These are phyloP conservation scores for Paramecium primaurelia DNA, from an alignment of 73 alveolate genomes.

Conservation along the genomic window DNA sequence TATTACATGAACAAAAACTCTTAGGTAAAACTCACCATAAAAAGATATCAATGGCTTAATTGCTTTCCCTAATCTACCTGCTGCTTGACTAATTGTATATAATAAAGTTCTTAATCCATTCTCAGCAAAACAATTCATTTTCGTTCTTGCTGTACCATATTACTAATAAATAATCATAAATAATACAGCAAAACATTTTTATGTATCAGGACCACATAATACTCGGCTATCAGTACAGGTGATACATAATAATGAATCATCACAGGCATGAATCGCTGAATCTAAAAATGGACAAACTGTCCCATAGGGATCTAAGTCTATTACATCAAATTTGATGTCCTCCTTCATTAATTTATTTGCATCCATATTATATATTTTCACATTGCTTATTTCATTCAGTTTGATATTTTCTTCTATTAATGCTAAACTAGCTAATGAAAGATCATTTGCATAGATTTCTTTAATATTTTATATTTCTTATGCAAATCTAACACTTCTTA, in stretches of 20 bases:
- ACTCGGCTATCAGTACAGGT: constrained; percentile 97
- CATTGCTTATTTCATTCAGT: constrained; percentile 56
- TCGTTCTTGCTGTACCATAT: constrained; percentile 89
- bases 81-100: constrained; percentile 77
- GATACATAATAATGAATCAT: constrained; percentile 86
- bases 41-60: constrained; percentile 86
- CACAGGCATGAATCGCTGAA: constrained; percentile 79
- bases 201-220: constrained; percentile 87
- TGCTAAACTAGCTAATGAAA: constrained; percentile 87
- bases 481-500: constrained; percentile 88
- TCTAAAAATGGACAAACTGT: constrained; percentile 94
- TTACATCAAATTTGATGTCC: constrained; percentile 81
- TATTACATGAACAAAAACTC: constrained; percentile 83
- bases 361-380: constrained; percentile 69
- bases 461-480: constrained; percentile 82
- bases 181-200: constrained; percentile 79
- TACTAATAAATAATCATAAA: neutral
- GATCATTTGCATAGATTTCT: constrained; percentile 86
- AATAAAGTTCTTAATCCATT: constrained; percentile 83
- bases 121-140: constrained; percentile 85
- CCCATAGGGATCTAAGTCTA: constrained; percentile 97
- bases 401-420: constrained; percentile 83
- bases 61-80: constrained; percentile 81
- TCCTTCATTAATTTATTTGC: constrained; percentile 86
- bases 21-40: constrained; percentile 88